Evolutionary conservation across 805 yeast genomes (phyloP).

Genomic region (Candida nonsorbophila): DNA sequence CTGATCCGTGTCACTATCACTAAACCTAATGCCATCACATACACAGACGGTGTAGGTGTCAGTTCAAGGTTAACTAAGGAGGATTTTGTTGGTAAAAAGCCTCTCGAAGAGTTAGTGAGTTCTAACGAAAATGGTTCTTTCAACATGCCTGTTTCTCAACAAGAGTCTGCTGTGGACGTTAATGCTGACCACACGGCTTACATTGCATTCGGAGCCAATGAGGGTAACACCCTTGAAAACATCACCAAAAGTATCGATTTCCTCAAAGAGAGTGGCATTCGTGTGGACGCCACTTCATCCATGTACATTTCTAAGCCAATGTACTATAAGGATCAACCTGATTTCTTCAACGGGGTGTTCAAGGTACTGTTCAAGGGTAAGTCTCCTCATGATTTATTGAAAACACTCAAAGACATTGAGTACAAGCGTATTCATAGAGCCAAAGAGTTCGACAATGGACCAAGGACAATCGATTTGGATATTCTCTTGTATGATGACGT

Average conservation of each 20-base stretch:
- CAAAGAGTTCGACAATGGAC: slow-evolving; percentile 84
- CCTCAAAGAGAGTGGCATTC: slow-evolving; percentile 35
- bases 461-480: slow-evolving; percentile 87
- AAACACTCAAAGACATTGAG: slow-evolving; percentile 68
- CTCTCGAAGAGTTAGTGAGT: slow-evolving; percentile 1
- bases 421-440: slow-evolving; percentile 64
- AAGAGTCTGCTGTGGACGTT: slow-evolving; percentile 4
- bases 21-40: slow-evolving; percentile 85
- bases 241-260: slow-evolving; percentile 51
- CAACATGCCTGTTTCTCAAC: slow-evolving; percentile 26
- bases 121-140: slow-evolving; percentile 12
- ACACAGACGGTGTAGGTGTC: slow-evolving; percentile 89
- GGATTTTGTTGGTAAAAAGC: slow-evolving; percentile 28
- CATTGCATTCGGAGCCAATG: slow-evolving; percentile 87
- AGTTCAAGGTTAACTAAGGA: slow-evolving; percentile 47
- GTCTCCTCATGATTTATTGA: slow-evolving; percentile 59
- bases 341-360: slow-evolving; percentile 80
- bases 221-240: slow-evolving; percentile 65
- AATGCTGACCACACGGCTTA: slow-evolving; percentile 47
- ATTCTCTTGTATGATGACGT: slow-evolving; percentile 66
- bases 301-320: slow-evolving; percentile 88
- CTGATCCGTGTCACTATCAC: slow-evolving; percentile 57
- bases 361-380: slow-evolving; percentile 53
- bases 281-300: slow-evolving; percentile 62
- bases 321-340: slow-evolving; percentile 77